Conservation (phyloP, 2,329 filamentous ascomycete species). For the Phaeosphaeriaceae sp. region DNA sequence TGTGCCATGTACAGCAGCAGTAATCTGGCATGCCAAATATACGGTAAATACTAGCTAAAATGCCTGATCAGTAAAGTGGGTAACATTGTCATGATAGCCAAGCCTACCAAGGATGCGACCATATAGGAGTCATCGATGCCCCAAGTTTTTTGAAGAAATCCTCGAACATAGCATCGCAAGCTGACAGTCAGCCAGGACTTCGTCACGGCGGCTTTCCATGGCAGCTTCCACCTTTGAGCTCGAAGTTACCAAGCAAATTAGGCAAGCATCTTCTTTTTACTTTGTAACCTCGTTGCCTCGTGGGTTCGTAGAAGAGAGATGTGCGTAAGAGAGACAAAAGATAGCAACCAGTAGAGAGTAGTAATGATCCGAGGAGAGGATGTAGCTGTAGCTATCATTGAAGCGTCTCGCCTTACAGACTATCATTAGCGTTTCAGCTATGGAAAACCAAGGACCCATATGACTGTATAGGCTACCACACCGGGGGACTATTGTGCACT, state of each 20-base stretch:
- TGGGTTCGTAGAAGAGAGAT: background rate
- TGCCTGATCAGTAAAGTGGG: conserved; percentile 1
- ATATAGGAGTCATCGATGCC: conserved; percentile 52
- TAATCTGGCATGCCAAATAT: conserved; percentile 50
- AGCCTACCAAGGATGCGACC: conserved; percentile 43
- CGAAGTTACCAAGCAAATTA: background rate
- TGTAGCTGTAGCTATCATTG: background rate
- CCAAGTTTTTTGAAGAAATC: conserved; percentile 45
- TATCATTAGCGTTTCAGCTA: conserved; percentile 3
- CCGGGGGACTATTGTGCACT: too few relatives aligned
- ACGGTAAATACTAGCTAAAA: conserved; percentile 46
- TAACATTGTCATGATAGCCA: background rate
- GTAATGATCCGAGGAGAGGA: background rate
- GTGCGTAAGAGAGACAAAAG: background rate
- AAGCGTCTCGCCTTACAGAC: background rate
- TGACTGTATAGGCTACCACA: too few relatives aligned
- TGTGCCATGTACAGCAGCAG: conserved; percentile 49
- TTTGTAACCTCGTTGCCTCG: background rate
- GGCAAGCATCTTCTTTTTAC: background rate
- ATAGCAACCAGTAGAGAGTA: too few relatives aligned
- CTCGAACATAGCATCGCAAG: conserved; percentile 48
- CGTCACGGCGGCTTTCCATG: conserved; percentile 28
- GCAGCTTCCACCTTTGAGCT: background rate
- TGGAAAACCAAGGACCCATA: too few relatives aligned
- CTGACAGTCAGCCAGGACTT: conserved; percentile 42